A percentile compares a stretch with the other conserved stretches of the same genome.
Evolutionary conservation across 345 rosid species (phyloP).

Genomic region (Brassica incana): DNA sequence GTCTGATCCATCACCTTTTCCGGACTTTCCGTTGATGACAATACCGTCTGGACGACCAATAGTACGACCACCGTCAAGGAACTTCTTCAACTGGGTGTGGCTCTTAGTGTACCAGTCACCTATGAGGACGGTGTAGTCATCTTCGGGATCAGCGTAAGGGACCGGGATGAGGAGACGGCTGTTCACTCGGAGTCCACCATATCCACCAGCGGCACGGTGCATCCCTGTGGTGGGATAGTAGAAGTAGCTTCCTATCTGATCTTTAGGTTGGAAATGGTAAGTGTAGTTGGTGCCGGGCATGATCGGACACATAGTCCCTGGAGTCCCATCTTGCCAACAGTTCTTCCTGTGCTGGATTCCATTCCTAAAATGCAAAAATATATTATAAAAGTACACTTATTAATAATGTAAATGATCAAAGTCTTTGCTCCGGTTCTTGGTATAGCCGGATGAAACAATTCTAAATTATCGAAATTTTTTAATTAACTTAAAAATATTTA

Average conservation of each 20-base stretch:
- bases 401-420: too few relatives aligned
- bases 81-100: conserved; percentile 44
- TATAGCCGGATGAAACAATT: too few relatives aligned
- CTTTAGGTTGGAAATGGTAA: conserved; percentile 84
- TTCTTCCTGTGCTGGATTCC: conserved; percentile 88
- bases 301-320: conserved; percentile 77
- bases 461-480: too few relatives aligned
- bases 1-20: conserved; percentile 39
- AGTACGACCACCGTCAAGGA: conserved; percentile 55
- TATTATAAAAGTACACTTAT: too few relatives aligned
- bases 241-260: conserved; percentile 79
- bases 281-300: conserved; percentile 69
- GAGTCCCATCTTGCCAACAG: conserved; percentile 76
- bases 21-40: conserved; percentile 61
- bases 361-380: conserved; percentile 42
- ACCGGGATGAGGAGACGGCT: conserved; percentile 72
- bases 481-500: too few relatives aligned
- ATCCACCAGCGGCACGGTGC: conserved; percentile 65
- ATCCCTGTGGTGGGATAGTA: conserved; percentile 56
- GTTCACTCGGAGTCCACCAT: conserved; percentile 67
- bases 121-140: conserved; percentile 64
- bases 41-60: conserved; percentile 61
- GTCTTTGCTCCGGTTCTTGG: too few relatives aligned
- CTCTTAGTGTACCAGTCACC: conserved; percentile 66
- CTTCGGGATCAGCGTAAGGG: conserved; percentile 64